Evolutionary conservation across 176 grass and related monocot genomes (phyloP), one percentile per base, ranked within the genome.

Genomic region (Eragrostis curvula): DNA sequence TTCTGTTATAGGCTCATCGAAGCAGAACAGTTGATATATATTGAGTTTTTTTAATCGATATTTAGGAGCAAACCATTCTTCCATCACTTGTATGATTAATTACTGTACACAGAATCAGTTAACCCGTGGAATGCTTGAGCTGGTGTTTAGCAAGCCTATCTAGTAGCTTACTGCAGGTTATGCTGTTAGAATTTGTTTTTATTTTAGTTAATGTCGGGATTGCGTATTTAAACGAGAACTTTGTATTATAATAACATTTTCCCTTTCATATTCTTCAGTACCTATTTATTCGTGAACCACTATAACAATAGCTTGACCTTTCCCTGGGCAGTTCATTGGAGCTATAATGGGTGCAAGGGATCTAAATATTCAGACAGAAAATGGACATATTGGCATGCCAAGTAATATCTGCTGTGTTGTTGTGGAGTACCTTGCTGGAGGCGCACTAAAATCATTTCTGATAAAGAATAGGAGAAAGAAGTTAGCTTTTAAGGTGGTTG

Each of bases 381-480:
- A 90, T 42, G 96, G 96, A 15, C 83, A 94, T 51, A 71, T 99
- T 63, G 89, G 82, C 84, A 90, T 99, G 85, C 97, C 93, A 68
- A 96, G 73, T 75, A 99, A 92, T 85, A 30, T 93, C 51, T 99
- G 97, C 58, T 94, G 93, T 43, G 93, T 99, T 75, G 81, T 99
- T 48, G 93, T 96, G 41, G 97, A 99, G 74, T 99, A 96, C 73
- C 91, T 99, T 81, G 41, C 91, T 68, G 97, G 97, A 39, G 97
- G 97, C 36, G 83, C 93, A 50, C 83, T 99, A 23, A 99, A 99
- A 86, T 74, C 80, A 62, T 99, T 94, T 83, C 91, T 99, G 72
- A 99, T 99, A 68, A 99, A 99, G 89, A 93, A 90, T 43, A 86
- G 93, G 74, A 91, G 91, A 86, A 95, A 74, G 79, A 99, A 99